Evolutionary conservation across 352 stramenopile genomes (phyloP).

Genomic region (Phytophthora cryptogea): DNA sequence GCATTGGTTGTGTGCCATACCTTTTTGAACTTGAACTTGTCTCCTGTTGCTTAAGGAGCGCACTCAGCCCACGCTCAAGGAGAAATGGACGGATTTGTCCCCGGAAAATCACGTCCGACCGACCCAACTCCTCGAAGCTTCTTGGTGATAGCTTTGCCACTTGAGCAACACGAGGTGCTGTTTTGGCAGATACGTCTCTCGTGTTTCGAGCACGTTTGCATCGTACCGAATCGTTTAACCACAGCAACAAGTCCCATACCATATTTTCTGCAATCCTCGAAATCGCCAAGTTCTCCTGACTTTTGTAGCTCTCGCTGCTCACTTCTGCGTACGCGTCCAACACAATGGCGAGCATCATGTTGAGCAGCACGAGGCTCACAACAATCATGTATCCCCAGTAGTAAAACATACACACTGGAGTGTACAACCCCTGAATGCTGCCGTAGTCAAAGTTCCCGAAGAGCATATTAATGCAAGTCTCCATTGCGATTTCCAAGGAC

Average conservation of each 20-base stretch:
- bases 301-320: constrained; percentile 39
- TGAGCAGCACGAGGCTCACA: constrained; percentile 54
- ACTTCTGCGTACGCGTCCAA: constrained; percentile 38
- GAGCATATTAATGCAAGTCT: constrained; percentile 70
- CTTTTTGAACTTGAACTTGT: not conserved
- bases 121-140: constrained; percentile 11
- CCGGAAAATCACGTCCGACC: constrained; percentile 24
- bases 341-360: constrained; percentile 78
- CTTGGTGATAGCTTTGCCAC: not conserved
- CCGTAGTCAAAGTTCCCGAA: constrained; percentile 69
- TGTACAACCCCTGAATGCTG: constrained; percentile 46
- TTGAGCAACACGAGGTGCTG: constrained; percentile 2
- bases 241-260: constrained; percentile 18
- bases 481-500: constrained; percentile 43
- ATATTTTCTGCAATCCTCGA: constrained; percentile 35
- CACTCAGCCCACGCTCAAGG: constrained; percentile 11
- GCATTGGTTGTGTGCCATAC: not conserved
- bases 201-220: constrained; percentile 4
- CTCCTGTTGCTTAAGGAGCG: constrained; percentile 16
- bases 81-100: constrained; percentile 25
- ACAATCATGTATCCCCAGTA: constrained; percentile 74
- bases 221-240: constrained; percentile 12
- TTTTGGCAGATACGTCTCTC: constrained; percentile 13
- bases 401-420: constrained; percentile 55
- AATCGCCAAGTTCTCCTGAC: constrained; percentile 25